Percentiles rank a stretch among this genome's conserved stretches.
Conservation (phyloP, 2,329 filamentous ascomycete species). For the Exserohilum turcica region DNA sequence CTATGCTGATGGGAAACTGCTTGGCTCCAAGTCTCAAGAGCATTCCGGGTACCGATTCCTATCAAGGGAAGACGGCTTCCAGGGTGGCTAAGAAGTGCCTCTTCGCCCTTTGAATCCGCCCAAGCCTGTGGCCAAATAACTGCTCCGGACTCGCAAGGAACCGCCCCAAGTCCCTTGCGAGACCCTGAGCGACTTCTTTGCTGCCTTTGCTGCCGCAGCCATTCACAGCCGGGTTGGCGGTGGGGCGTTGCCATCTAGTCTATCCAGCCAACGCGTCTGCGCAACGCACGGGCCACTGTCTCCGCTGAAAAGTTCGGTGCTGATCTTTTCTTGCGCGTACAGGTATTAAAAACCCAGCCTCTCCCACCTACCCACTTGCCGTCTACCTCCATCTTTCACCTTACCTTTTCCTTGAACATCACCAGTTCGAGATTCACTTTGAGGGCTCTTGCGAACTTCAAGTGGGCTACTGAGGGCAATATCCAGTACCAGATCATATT, state of each 20-base stretch:
- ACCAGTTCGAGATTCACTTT: slow-evolving; percentile 29
- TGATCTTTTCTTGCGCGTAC: slow-evolving; percentile 14
- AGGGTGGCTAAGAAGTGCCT: background rate
- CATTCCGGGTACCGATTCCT: no score
- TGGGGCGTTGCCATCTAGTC: slow-evolving; percentile 9
- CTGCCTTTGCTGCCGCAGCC: slow-evolving; percentile 3
- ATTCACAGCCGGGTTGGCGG: slow-evolving; percentile 4
- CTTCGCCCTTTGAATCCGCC: background rate
- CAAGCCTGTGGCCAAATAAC: background rate
- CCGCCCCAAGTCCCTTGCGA: background rate
- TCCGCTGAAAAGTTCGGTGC: slow-evolving; percentile 22
- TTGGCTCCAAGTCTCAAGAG: no score
- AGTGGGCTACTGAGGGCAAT: slow-evolving; percentile 44
- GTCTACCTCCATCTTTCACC: slow-evolving; percentile 25
- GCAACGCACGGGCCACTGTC: slow-evolving; percentile 2
- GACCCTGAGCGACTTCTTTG: slow-evolving; percentile 2
- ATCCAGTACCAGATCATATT: slow-evolving; percentile 40
- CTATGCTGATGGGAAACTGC: no score
- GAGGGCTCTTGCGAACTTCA: slow-evolving; percentile 42
- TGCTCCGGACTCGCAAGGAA: background rate
- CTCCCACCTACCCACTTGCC: slow-evolving; percentile 15
- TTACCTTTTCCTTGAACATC: slow-evolving; percentile 27
- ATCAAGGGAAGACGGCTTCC: background rate
- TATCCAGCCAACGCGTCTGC: slow-evolving; percentile 8
- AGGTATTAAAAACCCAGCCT: slow-evolving; percentile 22